These are phyloP conservation scores for Starmerella vitae DNA, from an alignment of 805 yeast genomes.

Conservation along the genomic window DNA sequence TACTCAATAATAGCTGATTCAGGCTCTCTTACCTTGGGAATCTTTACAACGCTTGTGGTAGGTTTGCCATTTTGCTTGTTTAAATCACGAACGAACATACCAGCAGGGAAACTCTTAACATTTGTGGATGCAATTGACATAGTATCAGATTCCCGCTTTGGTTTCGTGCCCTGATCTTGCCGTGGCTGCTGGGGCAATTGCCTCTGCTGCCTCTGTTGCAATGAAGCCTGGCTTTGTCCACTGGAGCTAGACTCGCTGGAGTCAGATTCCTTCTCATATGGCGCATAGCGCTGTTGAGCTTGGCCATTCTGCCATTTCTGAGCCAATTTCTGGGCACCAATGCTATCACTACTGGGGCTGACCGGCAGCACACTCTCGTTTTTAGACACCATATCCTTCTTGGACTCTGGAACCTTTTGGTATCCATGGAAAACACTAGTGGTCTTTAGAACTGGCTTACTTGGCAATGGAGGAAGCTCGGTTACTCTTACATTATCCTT, in stretches of 20 bases:
- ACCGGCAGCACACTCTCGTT: neutral
- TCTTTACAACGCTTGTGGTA: slow-evolving; percentile 25
- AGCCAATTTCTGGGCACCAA: neutral
- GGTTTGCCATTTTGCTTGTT: slow-evolving; percentile 14
- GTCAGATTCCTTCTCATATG: neutral
- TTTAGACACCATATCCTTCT: neutral
- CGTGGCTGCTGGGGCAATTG: neutral
- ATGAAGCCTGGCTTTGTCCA: neutral
- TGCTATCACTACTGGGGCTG: neutral
- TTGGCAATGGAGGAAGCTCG: neutral
- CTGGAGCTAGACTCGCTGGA: neutral
- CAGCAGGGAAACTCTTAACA: slow-evolving; percentile 23
- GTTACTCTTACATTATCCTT: slow-evolving; percentile 5
- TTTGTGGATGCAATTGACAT: slow-evolving; percentile 11
- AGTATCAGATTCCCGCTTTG: neutral
- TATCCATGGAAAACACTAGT: neutral
- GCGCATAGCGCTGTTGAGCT: too few species aligned
- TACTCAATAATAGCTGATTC: slow-evolving; percentile 8
- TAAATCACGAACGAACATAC: slow-evolving; percentile 23
- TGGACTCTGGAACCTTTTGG: neutral
- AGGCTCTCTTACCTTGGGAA: slow-evolving; percentile 21
- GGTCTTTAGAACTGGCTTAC: neutral
- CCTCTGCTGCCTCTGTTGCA: slow-evolving; percentile 1
- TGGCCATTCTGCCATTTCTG: too few species aligned
- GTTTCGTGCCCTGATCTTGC: neutral